phyloP scores from a whole-genome alignment of 208 protist species.

The Trypanosoma congolense region DNA sequence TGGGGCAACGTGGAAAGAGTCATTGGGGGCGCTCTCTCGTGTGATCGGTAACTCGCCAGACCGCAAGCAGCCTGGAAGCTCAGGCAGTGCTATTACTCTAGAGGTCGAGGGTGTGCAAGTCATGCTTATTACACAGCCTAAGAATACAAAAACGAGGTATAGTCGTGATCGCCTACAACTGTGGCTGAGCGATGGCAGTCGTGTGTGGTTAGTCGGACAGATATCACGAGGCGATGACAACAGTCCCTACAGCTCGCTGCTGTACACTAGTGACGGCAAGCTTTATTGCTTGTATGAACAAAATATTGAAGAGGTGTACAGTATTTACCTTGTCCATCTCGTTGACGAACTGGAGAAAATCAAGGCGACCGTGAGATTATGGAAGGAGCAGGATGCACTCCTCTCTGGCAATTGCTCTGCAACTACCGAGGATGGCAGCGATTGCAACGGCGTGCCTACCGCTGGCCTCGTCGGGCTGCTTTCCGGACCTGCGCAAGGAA shows the following conservation, averaged over 20 bases:
- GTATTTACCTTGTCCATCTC: conserved; percentile 6
- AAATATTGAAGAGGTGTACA: neutral
- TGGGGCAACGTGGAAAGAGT: neutral
- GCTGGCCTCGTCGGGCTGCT: conserved; percentile 15
- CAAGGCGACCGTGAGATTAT: conserved; percentile 1
- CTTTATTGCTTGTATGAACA: conserved; percentile 9
- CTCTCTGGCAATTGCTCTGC: neutral
- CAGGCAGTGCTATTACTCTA: neutral
- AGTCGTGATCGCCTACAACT: neutral
- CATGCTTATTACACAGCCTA: neutral
- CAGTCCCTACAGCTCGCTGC: neutral
- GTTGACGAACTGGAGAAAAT: conserved; percentile 5
- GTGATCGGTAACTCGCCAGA: neutral
- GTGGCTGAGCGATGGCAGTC: conserved; percentile 10
- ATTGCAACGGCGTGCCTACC: conserved; percentile 2
- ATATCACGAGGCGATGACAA: neutral
- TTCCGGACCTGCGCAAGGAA: neutral
- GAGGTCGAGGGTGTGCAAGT: neutral
- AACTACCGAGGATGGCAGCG: neutral
- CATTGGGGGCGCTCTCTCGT: neutral
- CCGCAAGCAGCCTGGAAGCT: neutral
- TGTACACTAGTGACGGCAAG: conserved; percentile 1
- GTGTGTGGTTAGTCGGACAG: conserved; percentile 1
- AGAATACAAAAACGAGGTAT: neutral
- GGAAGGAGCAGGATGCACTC: conserved; percentile 4